Evolutionary conservation across 106 monocot genomes (phyloP), one percentile per base, ranked within the genome.

Genomic region (Dendrobium huoshanense): DNA sequence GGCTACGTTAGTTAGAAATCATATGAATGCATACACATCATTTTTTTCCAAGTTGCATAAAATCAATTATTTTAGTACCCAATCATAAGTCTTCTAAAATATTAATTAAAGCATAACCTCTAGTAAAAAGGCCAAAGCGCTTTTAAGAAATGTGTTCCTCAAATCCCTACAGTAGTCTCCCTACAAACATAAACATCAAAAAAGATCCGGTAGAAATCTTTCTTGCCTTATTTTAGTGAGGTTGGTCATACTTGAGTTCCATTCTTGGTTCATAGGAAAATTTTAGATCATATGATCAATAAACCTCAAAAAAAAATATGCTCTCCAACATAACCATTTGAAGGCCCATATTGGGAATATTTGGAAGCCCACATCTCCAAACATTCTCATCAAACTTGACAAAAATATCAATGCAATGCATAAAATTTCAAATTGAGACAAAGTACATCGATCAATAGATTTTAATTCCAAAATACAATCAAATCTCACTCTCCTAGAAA

Each of bases 61-160:
- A 51, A 51, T 51, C 10, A 51, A 15, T 51, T 51, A 51, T 51
- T 13, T 51, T 13, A 15, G 51, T 51, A 13, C 51, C 13, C 51
- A 9, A 45, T 45, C 5, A 51, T 13, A 51, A 51, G 10, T 51
- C 10, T 51, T 51, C 61, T 22, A 61, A 22, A 22, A 61, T 61
- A 61, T 22, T 51, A 51, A 51, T 51, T 51, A 61, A 61, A 61
- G 61, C 61, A 61, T 61, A 61, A n/a, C n/a, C 61, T 61, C n/a
- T 51, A 51, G 51, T 1, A 51, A 51, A 37, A 37, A 37, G 37
- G 37, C 37, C 37, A 37, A 37, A 37, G 37, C 4, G 20, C n/a
- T 61, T 22, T 61, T 9, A 51, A 8, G 5, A 61, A 61, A 61
- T 61, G n/a, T 61, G 7, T 61, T 8, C 61, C 61, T 3, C 10